Percentiles rank a stretch among this genome's conserved stretches.
phyloP scores from a whole-genome alignment of 2,329 filamentous ascomycete genomes.

The Hymenoscyphus fructigenus region DNA sequence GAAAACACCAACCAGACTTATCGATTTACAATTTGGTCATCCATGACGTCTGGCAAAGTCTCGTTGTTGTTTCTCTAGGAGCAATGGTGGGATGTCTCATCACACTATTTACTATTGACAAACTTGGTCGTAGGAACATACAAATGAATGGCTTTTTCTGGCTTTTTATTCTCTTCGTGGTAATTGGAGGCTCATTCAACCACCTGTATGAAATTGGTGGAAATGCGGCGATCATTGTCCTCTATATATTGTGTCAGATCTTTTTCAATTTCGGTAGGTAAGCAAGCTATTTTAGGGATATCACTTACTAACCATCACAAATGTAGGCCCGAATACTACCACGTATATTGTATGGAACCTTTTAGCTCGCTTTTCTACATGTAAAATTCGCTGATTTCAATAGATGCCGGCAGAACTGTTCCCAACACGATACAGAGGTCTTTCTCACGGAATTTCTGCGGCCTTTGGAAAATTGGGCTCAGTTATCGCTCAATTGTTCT shows the following conservation, averaged over 20 bases:
- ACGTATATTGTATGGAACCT: constrained; percentile 44
- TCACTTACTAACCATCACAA: not conserved
- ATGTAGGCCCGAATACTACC: constrained; percentile 58
- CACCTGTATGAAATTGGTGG: constrained; percentile 19
- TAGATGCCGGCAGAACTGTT: constrained; percentile 58
- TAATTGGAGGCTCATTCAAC: constrained; percentile 26
- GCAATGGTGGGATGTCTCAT: constrained; percentile 22
- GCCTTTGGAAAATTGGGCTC: constrained; percentile 68
- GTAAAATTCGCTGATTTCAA: constrained; percentile 45
- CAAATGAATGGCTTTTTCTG: constrained; percentile 29
- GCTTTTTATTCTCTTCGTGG: constrained; percentile 27
- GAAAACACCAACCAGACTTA: constrained; percentile 3
- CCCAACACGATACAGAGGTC: constrained; percentile 61
- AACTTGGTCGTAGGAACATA: constrained; percentile 24
- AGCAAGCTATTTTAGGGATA: not conserved
- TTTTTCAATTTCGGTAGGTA: constrained; percentile 26
- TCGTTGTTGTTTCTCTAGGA: constrained; percentile 24
- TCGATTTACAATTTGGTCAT: constrained; percentile 20
- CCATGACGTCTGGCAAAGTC: constrained; percentile 25
- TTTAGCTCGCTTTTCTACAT: not conserved
- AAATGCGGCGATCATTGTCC: constrained; percentile 18
- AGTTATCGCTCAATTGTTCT: constrained; percentile 49
- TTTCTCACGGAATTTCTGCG: constrained; percentile 64
- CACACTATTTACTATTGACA: constrained; percentile 25
- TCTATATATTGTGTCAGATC: constrained; percentile 27